Evolutionary conservation across 1,284 basidiomycete genomes (phyloP).

Genomic region (Cerioporus squamosus): DNA sequence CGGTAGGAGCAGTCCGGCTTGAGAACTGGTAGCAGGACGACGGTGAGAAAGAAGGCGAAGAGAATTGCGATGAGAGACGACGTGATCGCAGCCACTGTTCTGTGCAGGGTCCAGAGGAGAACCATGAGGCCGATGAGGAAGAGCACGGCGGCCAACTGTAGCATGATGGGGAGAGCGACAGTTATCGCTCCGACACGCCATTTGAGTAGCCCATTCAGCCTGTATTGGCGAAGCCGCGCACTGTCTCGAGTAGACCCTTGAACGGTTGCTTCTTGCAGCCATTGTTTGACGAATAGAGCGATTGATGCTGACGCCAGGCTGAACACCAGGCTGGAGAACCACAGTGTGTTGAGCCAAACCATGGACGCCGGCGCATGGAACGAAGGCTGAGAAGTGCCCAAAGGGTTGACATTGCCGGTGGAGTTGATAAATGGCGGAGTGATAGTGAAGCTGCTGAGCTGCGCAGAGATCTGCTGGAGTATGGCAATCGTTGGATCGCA

Average conservation of each 20-base stretch:
- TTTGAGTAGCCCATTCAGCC: conserved; percentile 22
- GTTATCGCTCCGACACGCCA: conserved; percentile 28
- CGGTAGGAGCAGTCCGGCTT: conserved; percentile 18
- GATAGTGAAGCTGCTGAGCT: conserved; percentile 15
- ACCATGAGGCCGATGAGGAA: conserved; percentile 23
- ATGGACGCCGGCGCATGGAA: neutral
- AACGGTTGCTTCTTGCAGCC: conserved; percentile 15
- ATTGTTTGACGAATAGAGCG: conserved; percentile 24
- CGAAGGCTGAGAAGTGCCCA: neutral
- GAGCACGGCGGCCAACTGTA: conserved; percentile 27
- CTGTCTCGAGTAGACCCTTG: neutral
- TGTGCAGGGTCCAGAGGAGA: conserved; percentile 23
- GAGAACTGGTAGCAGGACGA: conserved; percentile 18
- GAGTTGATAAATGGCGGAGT: conserved; percentile 4
- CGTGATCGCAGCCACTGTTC: conserved; percentile 16
- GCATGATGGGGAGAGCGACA: conserved; percentile 26
- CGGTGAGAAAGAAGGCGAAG: conserved; percentile 1
- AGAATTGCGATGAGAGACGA: conserved; percentile 13
- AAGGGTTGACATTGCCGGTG: conserved; percentile 10
- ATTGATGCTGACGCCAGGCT: conserved; percentile 17
- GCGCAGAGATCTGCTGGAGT: conserved; percentile 16
- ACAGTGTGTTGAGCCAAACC: conserved; percentile 21
- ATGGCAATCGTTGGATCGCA: neutral
- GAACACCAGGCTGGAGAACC: conserved; percentile 22
- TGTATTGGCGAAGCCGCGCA: conserved; percentile 25